Evolutionary conservation across 805 yeast species (phyloP).

Genomic region (Isabelozyma rhagii): DNA sequence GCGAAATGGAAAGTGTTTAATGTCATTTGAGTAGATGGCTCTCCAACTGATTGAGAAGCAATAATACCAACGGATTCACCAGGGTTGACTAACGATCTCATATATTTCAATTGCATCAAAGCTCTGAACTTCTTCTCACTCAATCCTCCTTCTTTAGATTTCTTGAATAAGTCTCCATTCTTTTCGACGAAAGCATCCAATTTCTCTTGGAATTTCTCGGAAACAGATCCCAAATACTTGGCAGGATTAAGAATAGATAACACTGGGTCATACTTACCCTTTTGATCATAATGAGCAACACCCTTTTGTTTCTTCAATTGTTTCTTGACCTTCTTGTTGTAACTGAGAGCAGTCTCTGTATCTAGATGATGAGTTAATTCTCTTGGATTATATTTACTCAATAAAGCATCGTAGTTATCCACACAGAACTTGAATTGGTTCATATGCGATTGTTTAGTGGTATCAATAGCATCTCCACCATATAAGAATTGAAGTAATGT

Average conservation of each 20-base stretch:
- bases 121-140: conserved; percentile 87
- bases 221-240: conserved; percentile 87
- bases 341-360: conserved; percentile 75
- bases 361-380: conserved; percentile 70
- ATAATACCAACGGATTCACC: conserved; percentile 98
- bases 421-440: conserved; percentile 89
- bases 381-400: conserved; percentile 83
- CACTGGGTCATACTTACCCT: conserved; percentile 79
- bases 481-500: conserved; percentile 89
- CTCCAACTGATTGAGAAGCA: conserved; percentile 98
- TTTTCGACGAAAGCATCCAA: conserved; percentile 65
- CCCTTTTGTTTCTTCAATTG: conserved; percentile 59
- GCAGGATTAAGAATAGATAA: conserved; percentile 84
- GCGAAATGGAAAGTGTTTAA: conserved; percentile 96
- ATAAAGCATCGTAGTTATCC: conserved; percentile 83
- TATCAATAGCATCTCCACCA: conserved; percentile 97
- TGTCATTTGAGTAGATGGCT: conserved; percentile 99
- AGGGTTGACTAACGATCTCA: conserved; percentile 91
- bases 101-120: conserved; percentile 95
- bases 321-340: conserved; percentile 81
- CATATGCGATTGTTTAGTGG: conserved; percentile 92
- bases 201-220: conserved; percentile 81
- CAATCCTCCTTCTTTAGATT: conserved; percentile 52
- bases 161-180: conserved; percentile 55
- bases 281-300: conserved; percentile 62